Percentiles rank a stretch among this genome's conserved stretches.
These are phyloP conservation scores for Isabelozyma rhagii DNA, from an alignment of 805 yeast species.

Conservation along the genomic window DNA sequence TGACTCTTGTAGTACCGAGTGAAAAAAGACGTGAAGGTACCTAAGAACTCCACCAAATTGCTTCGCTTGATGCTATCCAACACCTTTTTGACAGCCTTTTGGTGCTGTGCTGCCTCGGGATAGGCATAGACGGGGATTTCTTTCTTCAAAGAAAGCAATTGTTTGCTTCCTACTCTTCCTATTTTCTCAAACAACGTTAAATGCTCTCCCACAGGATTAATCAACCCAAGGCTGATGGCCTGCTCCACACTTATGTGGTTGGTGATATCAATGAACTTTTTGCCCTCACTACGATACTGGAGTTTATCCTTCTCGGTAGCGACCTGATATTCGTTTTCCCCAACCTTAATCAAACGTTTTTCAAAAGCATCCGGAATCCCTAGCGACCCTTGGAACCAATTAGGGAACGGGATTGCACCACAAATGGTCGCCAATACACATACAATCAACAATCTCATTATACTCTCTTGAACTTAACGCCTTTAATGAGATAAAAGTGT, in stretches of 20 bases:
- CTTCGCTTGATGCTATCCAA: constrained; percentile 43
- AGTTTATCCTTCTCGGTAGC: constrained; percentile 38
- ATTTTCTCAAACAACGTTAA: constrained; percentile 9
- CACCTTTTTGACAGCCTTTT: constrained; percentile 38
- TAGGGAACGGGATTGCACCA: neutral
- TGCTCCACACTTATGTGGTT: constrained; percentile 36
- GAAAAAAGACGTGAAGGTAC: constrained; percentile 63
- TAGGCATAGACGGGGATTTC: constrained; percentile 41
- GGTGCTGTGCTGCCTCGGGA: constrained; percentile 45
- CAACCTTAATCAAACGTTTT: constrained; percentile 30
- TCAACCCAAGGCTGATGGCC: constrained; percentile 26
- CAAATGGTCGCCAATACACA: neutral
- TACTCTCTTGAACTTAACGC: too few relatives aligned
- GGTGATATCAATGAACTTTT: constrained; percentile 65
- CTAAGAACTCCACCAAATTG: constrained; percentile 51
- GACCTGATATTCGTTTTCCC: constrained; percentile 26
- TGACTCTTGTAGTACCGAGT: constrained; percentile 75
- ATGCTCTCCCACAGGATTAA: constrained; percentile 1
- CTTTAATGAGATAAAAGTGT: too few relatives aligned
- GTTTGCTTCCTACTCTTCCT: constrained; percentile 21
- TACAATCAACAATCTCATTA: neutral
- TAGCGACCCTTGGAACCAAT: neutral
- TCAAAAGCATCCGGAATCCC: constrained; percentile 1
- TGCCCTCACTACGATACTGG: constrained; percentile 38
- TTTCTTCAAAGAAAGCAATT: constrained; percentile 18